These are phyloP conservation scores for Colletotrichum musicola DNA, from an alignment of 2,329 filamentous ascomycete genomes.

Conservation along the genomic window DNA sequence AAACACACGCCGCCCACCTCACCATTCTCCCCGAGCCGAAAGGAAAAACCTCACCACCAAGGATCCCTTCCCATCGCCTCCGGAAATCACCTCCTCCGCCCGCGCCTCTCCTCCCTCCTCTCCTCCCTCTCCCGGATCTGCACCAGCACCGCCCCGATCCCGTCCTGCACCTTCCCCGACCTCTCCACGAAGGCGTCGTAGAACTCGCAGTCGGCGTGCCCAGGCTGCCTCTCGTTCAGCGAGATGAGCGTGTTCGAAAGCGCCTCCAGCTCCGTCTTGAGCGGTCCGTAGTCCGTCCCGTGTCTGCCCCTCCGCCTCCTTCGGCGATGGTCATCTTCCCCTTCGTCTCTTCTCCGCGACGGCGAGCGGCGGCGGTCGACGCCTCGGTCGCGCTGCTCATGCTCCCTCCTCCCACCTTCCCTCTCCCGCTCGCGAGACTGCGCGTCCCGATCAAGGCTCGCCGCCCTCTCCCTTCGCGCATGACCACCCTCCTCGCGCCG, in stretches of 20 bases:
- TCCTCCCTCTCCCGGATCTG: constrained; percentile 38
- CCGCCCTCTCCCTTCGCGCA: not conserved
- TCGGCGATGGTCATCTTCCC: not conserved
- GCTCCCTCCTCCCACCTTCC: not conserved
- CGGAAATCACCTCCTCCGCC: constrained; percentile 7
- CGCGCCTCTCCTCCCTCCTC: constrained; percentile 25
- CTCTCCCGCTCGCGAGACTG: constrained; percentile 13
- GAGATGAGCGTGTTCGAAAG: constrained; percentile 36
- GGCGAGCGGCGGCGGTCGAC: not conserved
- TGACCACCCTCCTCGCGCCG: not conserved
- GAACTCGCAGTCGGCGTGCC: constrained; percentile 37
- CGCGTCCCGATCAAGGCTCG: not conserved
- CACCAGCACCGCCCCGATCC: constrained; percentile 30
- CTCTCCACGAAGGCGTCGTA: constrained; percentile 37
- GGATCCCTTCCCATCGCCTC: not conserved
- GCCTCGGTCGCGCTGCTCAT: not conserved
- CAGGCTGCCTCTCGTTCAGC: constrained; percentile 33
- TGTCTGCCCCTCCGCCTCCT: constrained; percentile 10
- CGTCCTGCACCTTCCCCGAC: constrained; percentile 34
- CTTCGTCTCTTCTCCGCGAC: not conserved
- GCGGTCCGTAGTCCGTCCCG: constrained; percentile 26
- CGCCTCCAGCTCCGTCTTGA: constrained; percentile 29
- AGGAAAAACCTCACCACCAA: not conserved
- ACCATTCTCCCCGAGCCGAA: too few species aligned
- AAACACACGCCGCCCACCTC: too few species aligned